Conservation (phyloP, 441 rosid species). For the Eutrema salsugineum region DNA sequence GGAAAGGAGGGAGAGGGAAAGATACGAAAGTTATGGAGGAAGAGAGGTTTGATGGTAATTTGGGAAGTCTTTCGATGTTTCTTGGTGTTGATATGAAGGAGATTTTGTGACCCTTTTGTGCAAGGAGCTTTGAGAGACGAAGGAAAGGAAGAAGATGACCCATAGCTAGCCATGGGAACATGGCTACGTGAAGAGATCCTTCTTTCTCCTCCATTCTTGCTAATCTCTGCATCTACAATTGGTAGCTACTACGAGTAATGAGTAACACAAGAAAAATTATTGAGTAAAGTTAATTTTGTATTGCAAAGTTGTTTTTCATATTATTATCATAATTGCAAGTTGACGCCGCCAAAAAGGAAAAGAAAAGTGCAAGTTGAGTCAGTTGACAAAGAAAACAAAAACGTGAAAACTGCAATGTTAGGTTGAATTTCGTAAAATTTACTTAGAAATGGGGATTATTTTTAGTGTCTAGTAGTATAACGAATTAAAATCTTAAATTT, state of each 20-base stretch:
- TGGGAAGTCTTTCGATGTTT: slow-evolving; percentile 38
- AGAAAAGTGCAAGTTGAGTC: background rate
- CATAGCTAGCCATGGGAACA: slow-evolving; percentile 45
- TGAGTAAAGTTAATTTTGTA: background rate
- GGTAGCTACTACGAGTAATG: background rate
- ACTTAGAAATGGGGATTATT: no score
- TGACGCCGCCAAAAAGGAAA: background rate
- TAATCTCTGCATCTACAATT: background rate
- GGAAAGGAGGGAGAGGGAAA: slow-evolving; percentile 30
- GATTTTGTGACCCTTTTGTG: slow-evolving; percentile 35
- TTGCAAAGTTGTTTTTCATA: background rate
- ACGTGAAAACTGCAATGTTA: no score
- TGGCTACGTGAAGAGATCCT: slow-evolving; percentile 23
- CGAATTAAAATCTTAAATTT: no score
- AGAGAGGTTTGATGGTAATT: slow-evolving; percentile 25
- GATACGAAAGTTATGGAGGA: slow-evolving; percentile 25
- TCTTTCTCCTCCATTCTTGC: slow-evolving; percentile 4
- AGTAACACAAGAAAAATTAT: background rate
- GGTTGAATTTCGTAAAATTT: no score
- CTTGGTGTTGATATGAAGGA: slow-evolving; percentile 41
- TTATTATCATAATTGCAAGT: background rate
- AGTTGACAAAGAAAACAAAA: background rate
- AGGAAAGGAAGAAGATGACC: slow-evolving; percentile 41
- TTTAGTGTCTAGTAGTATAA: no score
- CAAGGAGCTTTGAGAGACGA: slow-evolving; percentile 29